Evolutionary conservation across 768 basidiomycete genomes (phyloP), one percentile per base, ranked within the genome.

Genomic region (Tulasnella sp.): DNA sequence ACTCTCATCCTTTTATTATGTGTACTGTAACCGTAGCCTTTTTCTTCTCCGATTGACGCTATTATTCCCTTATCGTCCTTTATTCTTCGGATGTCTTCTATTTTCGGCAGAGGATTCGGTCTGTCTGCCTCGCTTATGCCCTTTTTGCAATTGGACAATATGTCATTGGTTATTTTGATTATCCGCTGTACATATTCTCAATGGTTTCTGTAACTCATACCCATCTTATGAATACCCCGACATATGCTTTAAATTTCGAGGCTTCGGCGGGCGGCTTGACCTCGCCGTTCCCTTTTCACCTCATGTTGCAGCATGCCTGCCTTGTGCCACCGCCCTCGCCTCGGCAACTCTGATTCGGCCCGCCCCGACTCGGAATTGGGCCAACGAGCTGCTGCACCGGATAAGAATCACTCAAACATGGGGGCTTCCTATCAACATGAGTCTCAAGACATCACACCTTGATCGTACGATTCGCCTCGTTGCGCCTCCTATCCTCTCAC

Each of bases 401-500:
- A 67, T 32, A 35, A 29, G 29, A 35, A 67, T 67, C 61, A 35
- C 29, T 7, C 61, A 26, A 4, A 2, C 26, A 67, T 35, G 23
- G 26, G 61, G 29, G 61, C 29, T 67, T 7, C 61, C 18, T 67
- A 10, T 15, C 4, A 35, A 32, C 9, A 35, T 35, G 61, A 26
- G 61, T 67, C 15, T 4, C 1, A 5, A 23, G 61, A 67, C 18
- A 67, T 35, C 61, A 67, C 57, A 67, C 61, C 61, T 35, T 0
- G 32, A 67, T 67, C 61, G 61, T 67, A 67, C 61, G 61, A 67
- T 67, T 29, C 32, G 61, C 61, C 61, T 67, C 61, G 61, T 67
- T 67, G 61, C 61, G 29, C 61, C 61, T 67, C 61, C 61, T 67
- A 67, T 67, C 61, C 29, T 67, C 15, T 26, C 5, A 15, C 29